A percentile compares a stretch with the other conserved stretches of the same genome.
phyloP scores from a whole-genome alignment of 1,284 basidiomycete species.

The Pseudozyma hubeiensis region DNA sequence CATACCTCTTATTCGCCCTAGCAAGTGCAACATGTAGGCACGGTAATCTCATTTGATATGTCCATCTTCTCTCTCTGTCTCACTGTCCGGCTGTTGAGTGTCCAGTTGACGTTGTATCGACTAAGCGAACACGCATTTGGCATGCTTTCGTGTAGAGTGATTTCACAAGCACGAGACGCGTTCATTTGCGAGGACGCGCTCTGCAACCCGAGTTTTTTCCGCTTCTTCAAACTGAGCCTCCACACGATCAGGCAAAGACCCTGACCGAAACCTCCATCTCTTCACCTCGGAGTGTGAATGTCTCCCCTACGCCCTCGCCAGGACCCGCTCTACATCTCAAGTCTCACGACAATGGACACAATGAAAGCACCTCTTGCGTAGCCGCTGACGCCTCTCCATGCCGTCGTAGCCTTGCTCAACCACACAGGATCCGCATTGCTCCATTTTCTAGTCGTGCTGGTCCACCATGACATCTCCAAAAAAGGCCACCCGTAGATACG shows the following conservation, averaged over 20 bases:
- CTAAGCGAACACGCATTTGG: not conserved
- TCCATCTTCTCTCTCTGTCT: too few species aligned
- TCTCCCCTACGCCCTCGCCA: not conserved
- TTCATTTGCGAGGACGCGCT: slow-evolving; percentile 22
- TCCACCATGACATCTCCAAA: slow-evolving; percentile 38
- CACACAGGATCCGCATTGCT: slow-evolving; percentile 5
- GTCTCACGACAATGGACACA: too few species aligned
- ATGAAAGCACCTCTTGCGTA: too few species aligned
- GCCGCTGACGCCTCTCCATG: slow-evolving; percentile 9
- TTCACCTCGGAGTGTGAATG: not conserved
- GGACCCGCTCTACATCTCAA: not conserved
- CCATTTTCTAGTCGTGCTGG: not conserved
- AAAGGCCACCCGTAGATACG: slow-evolving; percentile 39
- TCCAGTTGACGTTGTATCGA: too few species aligned
- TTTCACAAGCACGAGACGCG: slow-evolving; percentile 12
- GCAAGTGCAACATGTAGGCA: too few species aligned
- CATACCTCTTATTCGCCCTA: not conserved
- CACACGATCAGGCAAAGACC: slow-evolving; percentile 20
- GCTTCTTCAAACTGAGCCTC: slow-evolving; percentile 34
- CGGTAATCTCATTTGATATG: too few species aligned
- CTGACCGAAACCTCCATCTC: not conserved
- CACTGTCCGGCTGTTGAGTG: too few species aligned
- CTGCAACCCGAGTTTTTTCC: slow-evolving; percentile 21
- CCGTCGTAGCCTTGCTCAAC: slow-evolving; percentile 3
- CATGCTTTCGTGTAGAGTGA: slow-evolving; percentile 12